Evolutionary conservation across 768 basidiomycete species (phyloP).

Genomic region (Lactarius sp.): DNA sequence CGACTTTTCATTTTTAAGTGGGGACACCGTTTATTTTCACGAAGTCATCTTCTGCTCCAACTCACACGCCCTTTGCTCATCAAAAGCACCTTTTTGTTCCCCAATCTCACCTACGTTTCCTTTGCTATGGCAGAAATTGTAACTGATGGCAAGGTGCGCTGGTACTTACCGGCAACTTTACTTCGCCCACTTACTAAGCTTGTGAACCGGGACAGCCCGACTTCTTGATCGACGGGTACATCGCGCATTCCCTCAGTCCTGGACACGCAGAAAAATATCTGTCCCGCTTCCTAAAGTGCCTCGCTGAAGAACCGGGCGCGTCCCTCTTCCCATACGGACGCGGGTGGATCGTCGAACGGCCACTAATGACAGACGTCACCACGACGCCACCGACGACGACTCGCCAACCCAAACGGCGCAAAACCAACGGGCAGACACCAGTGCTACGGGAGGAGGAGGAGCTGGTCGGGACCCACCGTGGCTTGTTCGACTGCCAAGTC

Average conservation of each 20-base stretch:
- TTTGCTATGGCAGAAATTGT: background rate
- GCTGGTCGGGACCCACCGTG: background rate
- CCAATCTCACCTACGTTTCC: background rate
- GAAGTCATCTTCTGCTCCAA: background rate
- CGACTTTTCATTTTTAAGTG: background rate
- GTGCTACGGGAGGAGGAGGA: background rate
- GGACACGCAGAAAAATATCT: slow-evolving; percentile 1
- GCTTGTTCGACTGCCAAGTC: slow-evolving; percentile 1
- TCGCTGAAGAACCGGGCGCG: background rate
- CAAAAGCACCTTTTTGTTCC: background rate
- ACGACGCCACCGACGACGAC: background rate
- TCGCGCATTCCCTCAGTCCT: slow-evolving; percentile 3
- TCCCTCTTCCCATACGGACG: background rate
- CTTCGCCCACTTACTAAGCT: background rate
- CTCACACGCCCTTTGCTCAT: background rate
- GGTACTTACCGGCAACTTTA: background rate
- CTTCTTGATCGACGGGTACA: slow-evolving; percentile 10
- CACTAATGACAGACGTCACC: background rate
- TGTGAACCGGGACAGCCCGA: background rate
- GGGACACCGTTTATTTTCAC: background rate
- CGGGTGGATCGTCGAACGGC: slow-evolving; percentile 1
- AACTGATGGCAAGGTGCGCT: background rate
- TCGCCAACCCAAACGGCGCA: background rate
- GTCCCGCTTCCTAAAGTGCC: background rate
- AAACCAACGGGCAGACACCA: background rate